Base-by-base conservation (phyloP, 768 basidiomycete species). In the Filobasidium wieringae region DNA sequence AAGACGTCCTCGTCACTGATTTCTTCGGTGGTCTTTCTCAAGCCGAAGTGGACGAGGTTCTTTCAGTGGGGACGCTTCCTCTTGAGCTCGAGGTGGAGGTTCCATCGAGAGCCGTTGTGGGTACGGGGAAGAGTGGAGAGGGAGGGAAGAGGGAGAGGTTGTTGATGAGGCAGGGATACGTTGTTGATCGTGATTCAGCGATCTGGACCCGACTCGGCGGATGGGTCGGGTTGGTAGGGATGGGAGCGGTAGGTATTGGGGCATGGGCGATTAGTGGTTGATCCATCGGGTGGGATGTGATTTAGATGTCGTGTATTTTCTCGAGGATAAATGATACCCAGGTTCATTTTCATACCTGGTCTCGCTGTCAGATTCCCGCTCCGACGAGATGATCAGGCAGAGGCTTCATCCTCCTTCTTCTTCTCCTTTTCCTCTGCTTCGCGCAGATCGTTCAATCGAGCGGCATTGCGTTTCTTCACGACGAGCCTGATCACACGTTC, bases 11-110 rank as follows among this genome's bases (percentile, higher is more conserved):
- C 2, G 79, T 90, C 55, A 89, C 87, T 3, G 87, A 90, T 71
- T 91, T 91, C 70, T 84, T 91, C 64, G 88, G 88, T 2, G 91
- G 88, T 1, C 88, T 95, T 17, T 79, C 86, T 15, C 84, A 86
- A 58, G 88, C 85, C 0, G 88, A 96, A 65, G 43, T 19, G 7
- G 43, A 24, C 14, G 43, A 47, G 14, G 15, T 12, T 19, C 22
- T 47, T 19, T 47, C 19, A 4, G 7, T 14, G 22, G 19, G 43
- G 29, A 11, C 22, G 22, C 5, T 9, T 37, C 36, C 9, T 9
- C 11, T n/a, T 37, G 22, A 4, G 24, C 15, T 22, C 22, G 43
- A 27, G 43, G 24, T 24, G 29, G 43, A 4, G 43, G 43, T 47
- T 17, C 22, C 17, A 2, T 6, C 2, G 7, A 27, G 43, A 24